Base-by-base conservation (phyloP, 306 rosid species). In the Inga laurina region DNA sequence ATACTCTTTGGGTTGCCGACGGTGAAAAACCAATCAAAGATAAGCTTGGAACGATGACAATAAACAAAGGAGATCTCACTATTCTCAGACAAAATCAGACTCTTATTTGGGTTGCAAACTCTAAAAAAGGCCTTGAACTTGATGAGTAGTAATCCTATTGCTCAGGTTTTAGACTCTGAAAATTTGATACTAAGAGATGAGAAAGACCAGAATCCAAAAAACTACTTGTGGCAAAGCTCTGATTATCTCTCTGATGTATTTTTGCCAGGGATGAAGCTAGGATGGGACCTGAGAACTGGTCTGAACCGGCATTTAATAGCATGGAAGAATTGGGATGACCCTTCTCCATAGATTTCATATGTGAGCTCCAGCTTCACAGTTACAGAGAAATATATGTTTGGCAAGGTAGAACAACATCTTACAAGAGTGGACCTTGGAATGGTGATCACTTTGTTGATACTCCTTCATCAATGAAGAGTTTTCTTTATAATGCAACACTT, bases 271-370 rank as follows among this genome's bases (percentile, higher is more conserved):
- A 62, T 62, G 68, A 62, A 62, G 16, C 18, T 83, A 0, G 94
- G 91, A 2, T 89, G 89, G 90, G 85, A 92, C 89, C 21, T 69
- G 8, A 92, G 19, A 16, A 82, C 77, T 0, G 37, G 82, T 12
- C 64, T 90, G 0, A 76, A 86, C 15, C 80, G 97, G n/a, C 85
- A 72, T 4, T 11, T 92, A 19, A 46, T 74, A 0, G 84, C 97
- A 2, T 92, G 97, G 94, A 90, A 83, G 45, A 86, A 48, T 57
- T 78, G 37, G 22, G 76, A 74, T 0, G 92, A 87, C 2, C 88
- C 88, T 4, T 85, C 88, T 72, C 85, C 86, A 1, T 86, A 54
- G 59, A 45, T 8, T 76, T 85, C 41, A 70, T 79, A 21, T 73
- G 37, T 39, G 89, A 82, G 12, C 45, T 87, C 56, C 76, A 22